Evolutionary conservation across 768 basidiomycete species (phyloP), one percentile per base, ranked within the genome.

Genomic region (Russula emetica): DNA sequence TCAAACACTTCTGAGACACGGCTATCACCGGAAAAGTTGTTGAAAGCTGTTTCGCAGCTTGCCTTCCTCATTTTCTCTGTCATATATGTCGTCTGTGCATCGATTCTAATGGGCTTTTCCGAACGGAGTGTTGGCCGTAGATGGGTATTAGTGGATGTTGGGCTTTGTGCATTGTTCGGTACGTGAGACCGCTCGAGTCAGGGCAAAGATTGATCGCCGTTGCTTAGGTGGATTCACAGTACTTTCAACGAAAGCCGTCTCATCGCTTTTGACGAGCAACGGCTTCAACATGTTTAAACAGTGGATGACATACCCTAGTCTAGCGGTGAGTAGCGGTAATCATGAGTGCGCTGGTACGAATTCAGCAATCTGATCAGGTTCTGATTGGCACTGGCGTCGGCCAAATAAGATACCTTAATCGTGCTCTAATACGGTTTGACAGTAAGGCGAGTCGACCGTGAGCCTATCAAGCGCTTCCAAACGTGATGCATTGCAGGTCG

Each of bases 341-440:
- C 32, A 36, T 18, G 28, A 50, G n/a, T 10, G 45, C 13, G 18
- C 28, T 28, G 16, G 11, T 24, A n/a, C 36, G 22, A 55, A 24
- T 32, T 50, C 20, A 40, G 5, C 52, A 18, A 24, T 8, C 16
- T 20, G n/a, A 47, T 10, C 55, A 91, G 88, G 81, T 88, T n/a
- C 82, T 93, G 32, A 58, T 84, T 26, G 71, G 80, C 18, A 92
- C 91, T 22, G 92, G 90, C 3, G 72, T 93, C 54, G 86, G 90
- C n/a, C 92, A 94, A 76, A 87, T 94, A 64, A 80, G 82, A 68
- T 93, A 92, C 71, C 80, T 92, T 57, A 92, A 92, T 69, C 79
- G 92, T 62, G 94, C 95, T 8, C 74, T 98, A 52, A 95, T 92
- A 86, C 83, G 86, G 24, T 98, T 98, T 73, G 93, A 97, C 71